Conservation (phyloP, 2,329 filamentous ascomycete species). For the Monosporascus sp. region DNA sequence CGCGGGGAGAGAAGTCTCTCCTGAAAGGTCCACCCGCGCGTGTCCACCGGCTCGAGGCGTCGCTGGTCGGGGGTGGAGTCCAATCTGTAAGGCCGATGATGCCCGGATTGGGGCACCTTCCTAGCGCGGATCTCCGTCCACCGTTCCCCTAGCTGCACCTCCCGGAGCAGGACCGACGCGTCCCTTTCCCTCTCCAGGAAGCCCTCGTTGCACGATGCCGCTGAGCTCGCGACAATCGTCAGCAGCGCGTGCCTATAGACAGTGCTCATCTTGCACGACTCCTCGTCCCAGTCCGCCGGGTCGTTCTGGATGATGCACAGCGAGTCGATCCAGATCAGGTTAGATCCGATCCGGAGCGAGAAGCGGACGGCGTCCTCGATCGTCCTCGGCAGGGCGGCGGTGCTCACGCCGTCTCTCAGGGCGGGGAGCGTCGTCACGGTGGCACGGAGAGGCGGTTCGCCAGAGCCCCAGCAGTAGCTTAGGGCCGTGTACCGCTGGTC, state of each 20-base stretch:
- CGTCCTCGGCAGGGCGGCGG: background rate
- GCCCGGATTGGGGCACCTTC: background rate
- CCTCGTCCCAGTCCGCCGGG: background rate
- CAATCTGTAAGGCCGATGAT: background rate
- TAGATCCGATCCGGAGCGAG: background rate
- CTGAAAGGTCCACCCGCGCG: background rate
- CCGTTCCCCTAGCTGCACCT: background rate
- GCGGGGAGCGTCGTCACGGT: background rate
- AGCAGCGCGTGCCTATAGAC: background rate
- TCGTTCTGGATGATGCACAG: background rate
- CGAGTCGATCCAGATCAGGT: background rate
- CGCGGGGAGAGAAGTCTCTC: background rate
- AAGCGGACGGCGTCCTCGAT: background rate
- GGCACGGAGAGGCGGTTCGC: background rate
- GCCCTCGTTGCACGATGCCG: background rate
- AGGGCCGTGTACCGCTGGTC: slow-evolving; percentile 1
- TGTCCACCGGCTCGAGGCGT: background rate
- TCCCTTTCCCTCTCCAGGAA: background rate
- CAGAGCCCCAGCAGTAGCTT: slow-evolving; percentile 6
- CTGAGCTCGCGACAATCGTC: background rate
- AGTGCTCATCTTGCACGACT: background rate
- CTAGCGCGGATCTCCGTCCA: background rate
- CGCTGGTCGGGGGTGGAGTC: background rate
- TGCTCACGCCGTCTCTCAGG: background rate
- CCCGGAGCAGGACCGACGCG: background rate